Evolutionary conservation across 108 stramenopile species (phyloP), one percentile per base, ranked within the genome.

Genomic region (Nannochloropsis salina): DNA sequence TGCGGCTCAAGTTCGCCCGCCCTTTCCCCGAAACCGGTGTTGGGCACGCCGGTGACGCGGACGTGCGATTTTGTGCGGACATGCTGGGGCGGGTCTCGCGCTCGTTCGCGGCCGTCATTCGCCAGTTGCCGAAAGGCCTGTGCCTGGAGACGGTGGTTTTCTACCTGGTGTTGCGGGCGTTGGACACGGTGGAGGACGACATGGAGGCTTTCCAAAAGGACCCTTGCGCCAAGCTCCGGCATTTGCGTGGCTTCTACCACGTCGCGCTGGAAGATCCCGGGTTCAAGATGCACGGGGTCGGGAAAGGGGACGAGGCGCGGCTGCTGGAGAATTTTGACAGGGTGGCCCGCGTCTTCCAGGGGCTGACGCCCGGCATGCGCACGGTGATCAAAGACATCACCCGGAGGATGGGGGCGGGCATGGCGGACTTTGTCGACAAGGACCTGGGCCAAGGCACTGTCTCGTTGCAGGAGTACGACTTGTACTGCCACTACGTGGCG

Each of bases 121-220:
- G 93, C 8, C 97, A 98, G 83, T 92, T 99, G 41, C 97, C 98
- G 2, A 44, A 86, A 11, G 89, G 85, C 31, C 88, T 98, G 80
- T 90, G 95, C 89, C 93, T 97, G 12, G 97, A 97, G 84, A 93
- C 98, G 84, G 84, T 95, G 84, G 92, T 99, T 51, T 99, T 99
- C 91, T 99, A 99, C 86, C 86, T 99, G 82, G 97, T 97, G 2
- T 90, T 99, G 44, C 92, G 98, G 18, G 99, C 96, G 8, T 86
- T 99, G 82, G 99, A 99, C 88, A 99, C 99, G 10, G 93, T 99
- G 82, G 99, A 99, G 85, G 99, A 99, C 88, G 99, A 99, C 88
- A 99, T 97, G 93, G 93, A 93, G 74, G 94, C 93, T 22, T 98
- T 97, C 85, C 88, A 86, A 5, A 21, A 42, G 10, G 82, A 43